phyloP scores from a whole-genome alignment of 345 rosid genomes.

The Viola odorata region DNA sequence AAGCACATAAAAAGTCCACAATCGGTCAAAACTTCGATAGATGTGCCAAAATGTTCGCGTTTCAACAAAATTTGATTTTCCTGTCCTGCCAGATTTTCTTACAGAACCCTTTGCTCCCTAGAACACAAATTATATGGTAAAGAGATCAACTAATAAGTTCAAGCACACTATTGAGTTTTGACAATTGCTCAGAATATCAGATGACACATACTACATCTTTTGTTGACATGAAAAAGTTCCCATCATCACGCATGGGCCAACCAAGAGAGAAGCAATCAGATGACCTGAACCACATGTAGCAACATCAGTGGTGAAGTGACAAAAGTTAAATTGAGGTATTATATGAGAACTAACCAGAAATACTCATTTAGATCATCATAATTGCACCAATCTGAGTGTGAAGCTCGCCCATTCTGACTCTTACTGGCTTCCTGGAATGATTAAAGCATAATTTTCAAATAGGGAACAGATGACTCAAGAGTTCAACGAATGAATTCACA shows the following conservation, averaged over 20 bases:
- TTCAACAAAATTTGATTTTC: slow-evolving; percentile 91
- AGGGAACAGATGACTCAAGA: slow-evolving; percentile 18
- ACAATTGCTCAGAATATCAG: slow-evolving; percentile 19
- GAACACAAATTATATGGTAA: slow-evolving; percentile 11
- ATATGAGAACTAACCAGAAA: slow-evolving; percentile 64
- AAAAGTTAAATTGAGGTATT: slow-evolving; percentile 11
- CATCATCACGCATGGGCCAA: slow-evolving; percentile 99
- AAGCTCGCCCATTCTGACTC: slow-evolving; percentile 68
- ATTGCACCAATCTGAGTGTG: slow-evolving; percentile 89
- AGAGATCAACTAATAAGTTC: slow-evolving; percentile 13
- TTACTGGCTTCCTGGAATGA: slow-evolving; percentile 72
- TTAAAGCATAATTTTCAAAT: slow-evolving; percentile 15
- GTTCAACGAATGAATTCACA: slow-evolving; percentile 1
- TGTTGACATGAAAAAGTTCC: slow-evolving; percentile 84
- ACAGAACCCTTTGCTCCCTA: slow-evolving; percentile 58
- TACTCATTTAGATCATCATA: slow-evolving; percentile 97
- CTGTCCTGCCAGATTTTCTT: slow-evolving; percentile 55
- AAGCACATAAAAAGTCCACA: slow-evolving; percentile 88
- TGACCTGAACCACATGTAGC: slow-evolving; percentile 46
- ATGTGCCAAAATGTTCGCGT: slow-evolving; percentile 94
- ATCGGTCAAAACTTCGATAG: slow-evolving; percentile 85
- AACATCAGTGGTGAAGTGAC: slow-evolving; percentile 10
- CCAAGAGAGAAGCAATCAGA: slow-evolving; percentile 97
- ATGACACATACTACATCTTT: slow-evolving; percentile 42
- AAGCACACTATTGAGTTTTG: slow-evolving; percentile 1